Conservation (phyloP, 2,329 filamentous ascomycete species). For the Verticillium nonalfalfae region DNA sequence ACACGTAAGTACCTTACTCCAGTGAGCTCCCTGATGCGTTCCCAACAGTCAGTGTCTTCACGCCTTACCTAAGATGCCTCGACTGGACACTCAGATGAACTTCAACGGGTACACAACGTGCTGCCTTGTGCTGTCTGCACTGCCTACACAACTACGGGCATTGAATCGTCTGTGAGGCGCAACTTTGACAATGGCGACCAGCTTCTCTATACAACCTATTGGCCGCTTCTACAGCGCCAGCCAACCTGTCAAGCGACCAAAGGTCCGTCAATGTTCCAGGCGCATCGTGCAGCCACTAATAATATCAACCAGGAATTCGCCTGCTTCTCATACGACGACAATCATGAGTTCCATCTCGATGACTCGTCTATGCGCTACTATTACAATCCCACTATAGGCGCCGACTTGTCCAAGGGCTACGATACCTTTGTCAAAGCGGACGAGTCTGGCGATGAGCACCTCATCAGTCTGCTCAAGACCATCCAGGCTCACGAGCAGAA, state of each 20-base stretch:
- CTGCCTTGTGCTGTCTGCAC: no score
- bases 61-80: no score
- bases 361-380: slow-evolving; percentile 83
- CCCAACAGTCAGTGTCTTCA: no score
- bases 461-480: slow-evolving; percentile 75
- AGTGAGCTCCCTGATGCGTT: no score
- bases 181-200: slow-evolving; percentile 3
- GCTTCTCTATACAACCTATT: slow-evolving; percentile 64
- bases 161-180: background rate
- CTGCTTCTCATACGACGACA: slow-evolving; percentile 86
- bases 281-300: background rate
- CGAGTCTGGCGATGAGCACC: slow-evolving; percentile 76
- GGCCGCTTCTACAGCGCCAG: slow-evolving; percentile 61
- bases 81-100: no score
- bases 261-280: slow-evolving; percentile 36
- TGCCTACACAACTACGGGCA: no score
- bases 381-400: slow-evolving; percentile 66
- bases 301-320: slow-evolving; percentile 66
- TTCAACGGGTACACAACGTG: no score
- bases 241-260: slow-evolving; percentile 68
- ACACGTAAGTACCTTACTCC: no score
- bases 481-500: slow-evolving; percentile 68
- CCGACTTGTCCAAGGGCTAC: slow-evolving; percentile 74
- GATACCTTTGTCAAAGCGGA: slow-evolving; percentile 78
- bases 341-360: slow-evolving; percentile 70